Evolutionary conservation across 352 stramenopile genomes (phyloP).

Genomic region (Blastocystis sp.): DNA sequence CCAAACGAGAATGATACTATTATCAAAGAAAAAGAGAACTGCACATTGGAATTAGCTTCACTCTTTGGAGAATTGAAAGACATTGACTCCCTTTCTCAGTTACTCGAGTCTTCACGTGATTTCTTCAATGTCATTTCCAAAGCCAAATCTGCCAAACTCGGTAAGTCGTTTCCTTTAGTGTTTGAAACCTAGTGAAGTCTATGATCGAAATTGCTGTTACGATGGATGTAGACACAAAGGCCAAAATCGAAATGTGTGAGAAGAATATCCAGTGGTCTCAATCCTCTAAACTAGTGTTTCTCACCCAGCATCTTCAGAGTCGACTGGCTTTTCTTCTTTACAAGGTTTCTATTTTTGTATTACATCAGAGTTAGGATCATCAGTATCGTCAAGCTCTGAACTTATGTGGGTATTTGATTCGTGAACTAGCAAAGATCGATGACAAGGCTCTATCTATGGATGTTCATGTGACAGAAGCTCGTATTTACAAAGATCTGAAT

Average conservation of each 20-base stretch:
- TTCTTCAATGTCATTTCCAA: slow-evolving; percentile 87
- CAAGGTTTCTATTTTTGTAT: background rate
- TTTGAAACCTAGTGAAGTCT: slow-evolving; percentile 76
- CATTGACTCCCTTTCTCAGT: slow-evolving; percentile 19
- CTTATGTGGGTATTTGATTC: slow-evolving; percentile 84
- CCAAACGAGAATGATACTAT: slow-evolving; percentile 10
- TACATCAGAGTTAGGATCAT: slow-evolving; percentile 75
- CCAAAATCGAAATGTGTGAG: slow-evolving; percentile 86
- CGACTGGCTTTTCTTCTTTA: slow-evolving; percentile 75
- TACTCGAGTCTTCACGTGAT: slow-evolving; percentile 33
- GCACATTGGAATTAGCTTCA: slow-evolving; percentile 52
- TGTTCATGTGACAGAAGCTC: slow-evolving; percentile 92
- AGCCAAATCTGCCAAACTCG: slow-evolving; percentile 94
- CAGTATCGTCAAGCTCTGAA: slow-evolving; percentile 81
- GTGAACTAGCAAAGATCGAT: slow-evolving; percentile 96
- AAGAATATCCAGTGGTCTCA: slow-evolving; percentile 85
- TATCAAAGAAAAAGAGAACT: slow-evolving; percentile 53
- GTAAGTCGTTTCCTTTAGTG: slow-evolving; percentile 66
- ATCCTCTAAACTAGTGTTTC: slow-evolving; percentile 87
- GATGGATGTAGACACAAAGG: slow-evolving; percentile 76
- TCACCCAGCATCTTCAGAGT: slow-evolving; percentile 90
- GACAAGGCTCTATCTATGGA: slow-evolving; percentile 98
- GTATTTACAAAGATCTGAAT: slow-evolving; percentile 89
- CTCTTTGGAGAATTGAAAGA: slow-evolving; percentile 61
- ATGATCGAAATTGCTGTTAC: slow-evolving; percentile 92